Conservation (phyloP, 2,329 filamentous ascomycete genomes). For the Neofusicoccum umdonicola region DNA sequence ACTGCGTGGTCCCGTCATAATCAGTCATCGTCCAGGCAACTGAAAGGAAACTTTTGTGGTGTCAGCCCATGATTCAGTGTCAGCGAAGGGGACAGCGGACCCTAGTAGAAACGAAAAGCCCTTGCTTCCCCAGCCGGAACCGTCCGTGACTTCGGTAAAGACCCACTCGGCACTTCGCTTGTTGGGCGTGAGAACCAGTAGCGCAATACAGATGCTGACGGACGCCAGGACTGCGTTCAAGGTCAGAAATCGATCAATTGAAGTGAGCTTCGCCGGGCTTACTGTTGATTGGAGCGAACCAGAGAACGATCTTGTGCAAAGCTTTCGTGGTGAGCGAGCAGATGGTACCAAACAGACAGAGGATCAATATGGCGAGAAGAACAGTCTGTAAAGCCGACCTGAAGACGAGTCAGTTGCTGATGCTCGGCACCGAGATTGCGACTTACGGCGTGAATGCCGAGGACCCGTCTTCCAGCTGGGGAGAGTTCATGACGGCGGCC, state of each 20-base stretch:
- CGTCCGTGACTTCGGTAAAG: constrained; percentile 60
- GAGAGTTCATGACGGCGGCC: constrained; percentile 60
- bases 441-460: constrained; percentile 59
- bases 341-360: constrained; percentile 58
- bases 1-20: constrained; percentile 66
- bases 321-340: constrained; percentile 62
- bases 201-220: constrained; percentile 57
- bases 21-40: constrained; percentile 67
- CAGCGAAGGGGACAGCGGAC: constrained; percentile 33
- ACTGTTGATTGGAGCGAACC: constrained; percentile 67
- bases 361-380: constrained; percentile 54
- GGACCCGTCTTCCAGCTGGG: constrained; percentile 43
- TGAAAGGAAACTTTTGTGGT: constrained; percentile 46
- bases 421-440: neutral
- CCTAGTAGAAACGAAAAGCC: constrained; percentile 62
- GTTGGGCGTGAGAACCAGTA: constrained; percentile 58
- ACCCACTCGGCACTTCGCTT: constrained; percentile 60
- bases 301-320: constrained; percentile 59
- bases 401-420: constrained; percentile 11
- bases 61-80: constrained; percentile 21
- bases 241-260: constrained; percentile 1
- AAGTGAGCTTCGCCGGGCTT: constrained; percentile 15
- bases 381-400: constrained; percentile 60
- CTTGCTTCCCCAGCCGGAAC: constrained; percentile 61
- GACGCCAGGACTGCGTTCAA: constrained; percentile 54